Base-by-base conservation (phyloP, 345 rosid genomes). In the Salix udensis region DNA sequence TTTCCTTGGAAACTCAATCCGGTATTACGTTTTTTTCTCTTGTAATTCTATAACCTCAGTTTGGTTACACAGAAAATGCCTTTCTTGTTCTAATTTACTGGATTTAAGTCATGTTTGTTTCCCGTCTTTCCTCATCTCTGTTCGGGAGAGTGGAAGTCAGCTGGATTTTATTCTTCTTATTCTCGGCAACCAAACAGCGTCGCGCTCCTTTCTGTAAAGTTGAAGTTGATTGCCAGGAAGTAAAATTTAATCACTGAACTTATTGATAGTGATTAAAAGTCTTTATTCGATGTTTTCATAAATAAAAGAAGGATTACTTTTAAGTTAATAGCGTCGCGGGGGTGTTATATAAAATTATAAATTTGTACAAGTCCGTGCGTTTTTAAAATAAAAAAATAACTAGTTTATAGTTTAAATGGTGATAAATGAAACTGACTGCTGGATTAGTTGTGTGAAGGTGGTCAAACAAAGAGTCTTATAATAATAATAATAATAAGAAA, bases 11-110 rank as follows among this genome's bases (percentile, higher is more conserved):
- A 52, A 78, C 72, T 78, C 58, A 36, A 67, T 77, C 60, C 66
- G 84, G 88, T 82, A 68, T 77, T 42, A 37, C 50, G 24, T 3
- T 23, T 61, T 7, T 28, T 44, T 1, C 42, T 13, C 24, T 65
- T 65, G 9, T 12, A 68, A 39, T 75, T 39, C 67, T 74, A 12
- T 28, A 6, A 23, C 30, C 28, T 73, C 74, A 37, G 81, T 85
- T 85, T 81, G 78, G 70, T 77, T 82, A 72, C 72, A 75, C 31
- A 64, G 83, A 74, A 62, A 50, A 28, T 5, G 46, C 46, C 0
- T 42, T 14, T 15, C 69, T 6, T 26, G 53, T 2, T 44, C 69
- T 74, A 42, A 10, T 42, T 42, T 11, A 42, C 28, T 39, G 23
- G 4, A 42, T 42, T 26, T 58, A 50, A 18, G 18, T 24, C 4